phyloP scores from a whole-genome alignment of 129 eudicot genomes.

The Flaveria bidentis region DNA sequence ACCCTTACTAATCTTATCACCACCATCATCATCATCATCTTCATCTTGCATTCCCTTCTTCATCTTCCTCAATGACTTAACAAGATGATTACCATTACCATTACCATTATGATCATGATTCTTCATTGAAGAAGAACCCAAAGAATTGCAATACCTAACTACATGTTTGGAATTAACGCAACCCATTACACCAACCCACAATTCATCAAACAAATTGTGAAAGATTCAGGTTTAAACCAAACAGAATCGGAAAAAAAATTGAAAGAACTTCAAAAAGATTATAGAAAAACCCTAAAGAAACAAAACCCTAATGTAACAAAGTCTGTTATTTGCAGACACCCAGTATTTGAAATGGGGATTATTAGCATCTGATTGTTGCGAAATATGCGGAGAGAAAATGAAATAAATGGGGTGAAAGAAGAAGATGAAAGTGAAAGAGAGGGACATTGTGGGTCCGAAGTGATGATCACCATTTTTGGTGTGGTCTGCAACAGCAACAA shows the following conservation, averaged over 20 bases:
- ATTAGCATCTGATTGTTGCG: constrained; percentile 2
- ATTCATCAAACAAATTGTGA: constrained; percentile 2
- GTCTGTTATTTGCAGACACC: not conserved
- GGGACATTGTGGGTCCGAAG: constrained; percentile 15
- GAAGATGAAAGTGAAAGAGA: not conserved
- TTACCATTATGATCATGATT: constrained; percentile 3
- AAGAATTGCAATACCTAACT: constrained; percentile 23
- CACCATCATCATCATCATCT: not conserved
- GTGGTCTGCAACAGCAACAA: constrained; percentile 7
- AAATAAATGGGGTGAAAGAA: not conserved
- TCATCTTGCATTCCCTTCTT: constrained; percentile 24
- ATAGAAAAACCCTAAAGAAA: constrained; percentile 8
- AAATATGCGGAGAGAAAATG: constrained; percentile 10
- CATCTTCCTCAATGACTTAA: constrained; percentile 32
- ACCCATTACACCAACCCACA: constrained; percentile 51
- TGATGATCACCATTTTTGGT: constrained; percentile 9
- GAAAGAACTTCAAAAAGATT: not conserved
- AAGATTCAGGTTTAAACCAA: not conserved
- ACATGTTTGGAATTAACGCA: constrained; percentile 66
- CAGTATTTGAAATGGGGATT: not conserved
- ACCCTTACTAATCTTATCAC: constrained; percentile 26
- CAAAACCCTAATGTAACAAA: constrained; percentile 10
- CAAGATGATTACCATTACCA: not conserved
- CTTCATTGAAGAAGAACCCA: constrained; percentile 28
- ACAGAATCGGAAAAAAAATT: too few species aligned